These are phyloP conservation scores for Plasmodium adleri DNA, from an alignment of 169 alveolate genomes.

Conservation along the genomic window DNA sequence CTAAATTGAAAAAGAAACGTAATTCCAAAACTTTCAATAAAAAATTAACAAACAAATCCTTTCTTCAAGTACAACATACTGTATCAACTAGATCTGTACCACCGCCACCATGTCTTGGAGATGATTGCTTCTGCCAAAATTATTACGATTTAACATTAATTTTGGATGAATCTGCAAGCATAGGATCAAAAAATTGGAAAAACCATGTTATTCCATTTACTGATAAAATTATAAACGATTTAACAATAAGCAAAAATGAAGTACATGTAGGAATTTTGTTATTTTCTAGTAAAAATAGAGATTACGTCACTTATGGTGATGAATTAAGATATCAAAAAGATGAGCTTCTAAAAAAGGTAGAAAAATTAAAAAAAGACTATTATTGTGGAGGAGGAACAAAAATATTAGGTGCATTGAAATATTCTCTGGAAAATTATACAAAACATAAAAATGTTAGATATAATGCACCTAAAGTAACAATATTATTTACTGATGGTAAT, in stretches of 20 bases:
- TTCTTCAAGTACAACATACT: slow-evolving; percentile 28
- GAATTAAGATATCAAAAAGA: slow-evolving; percentile 40
- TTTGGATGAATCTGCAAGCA: slow-evolving; percentile 72
- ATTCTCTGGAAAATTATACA: slow-evolving; percentile 47
- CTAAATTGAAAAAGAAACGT: slow-evolving; percentile 6
- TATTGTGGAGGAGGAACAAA: slow-evolving; percentile 28
- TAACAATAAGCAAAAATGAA: slow-evolving; percentile 41
- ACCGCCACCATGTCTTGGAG: slow-evolving; percentile 51
- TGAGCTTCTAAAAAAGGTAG: slow-evolving; percentile 52
- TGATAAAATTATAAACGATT: slow-evolving; percentile 41
- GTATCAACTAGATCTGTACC: neutral
- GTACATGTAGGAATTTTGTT: slow-evolving; percentile 68
- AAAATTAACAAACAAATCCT: slow-evolving; percentile 20
- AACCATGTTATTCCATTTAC: slow-evolving; percentile 62
- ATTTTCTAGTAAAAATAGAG: slow-evolving; percentile 32
- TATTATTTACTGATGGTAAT: slow-evolving; percentile 68
- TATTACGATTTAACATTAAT: slow-evolving; percentile 72
- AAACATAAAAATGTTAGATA: slow-evolving; percentile 27
- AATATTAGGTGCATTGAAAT: slow-evolving; percentile 46
- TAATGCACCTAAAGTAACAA: slow-evolving; percentile 70
- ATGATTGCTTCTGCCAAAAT: slow-evolving; percentile 57
- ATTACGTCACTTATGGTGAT: slow-evolving; percentile 42
- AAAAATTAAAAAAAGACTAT: slow-evolving; percentile 38
- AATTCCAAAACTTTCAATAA: slow-evolving; percentile 1
- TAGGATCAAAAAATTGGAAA: slow-evolving; percentile 30